phyloP scores from a whole-genome alignment of 139 green algal species.

The Chlorella sp. region DNA sequence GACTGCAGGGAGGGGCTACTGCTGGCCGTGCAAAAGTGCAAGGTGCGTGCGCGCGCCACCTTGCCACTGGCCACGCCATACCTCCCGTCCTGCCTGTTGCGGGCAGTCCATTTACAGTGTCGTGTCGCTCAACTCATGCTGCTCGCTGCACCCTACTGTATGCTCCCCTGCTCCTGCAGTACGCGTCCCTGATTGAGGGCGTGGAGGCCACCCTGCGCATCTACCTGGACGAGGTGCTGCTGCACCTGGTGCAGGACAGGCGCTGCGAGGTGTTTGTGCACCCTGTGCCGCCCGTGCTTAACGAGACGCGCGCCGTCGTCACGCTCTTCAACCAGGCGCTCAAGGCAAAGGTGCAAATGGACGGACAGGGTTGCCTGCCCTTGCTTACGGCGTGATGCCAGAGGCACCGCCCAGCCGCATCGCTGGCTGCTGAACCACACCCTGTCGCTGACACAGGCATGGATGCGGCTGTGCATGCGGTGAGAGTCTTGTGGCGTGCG shows the following conservation, averaged over 20 bases:
- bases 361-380: not conserved
- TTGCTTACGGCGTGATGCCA: not conserved
- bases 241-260: not conserved
- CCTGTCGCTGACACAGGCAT: too few relatives aligned
- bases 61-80: too few relatives aligned
- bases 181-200: not conserved
- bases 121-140: too few relatives aligned
- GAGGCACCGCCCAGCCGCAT: too few relatives aligned
- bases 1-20: slow-evolving; percentile 81
- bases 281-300: slow-evolving; percentile 58
- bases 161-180: too few relatives aligned
- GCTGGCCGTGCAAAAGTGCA: slow-evolving; percentile 69
- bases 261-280: slow-evolving; percentile 56
- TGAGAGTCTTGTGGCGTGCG: too few relatives aligned
- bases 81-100: too few relatives aligned
- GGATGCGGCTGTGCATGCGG: too few relatives aligned
- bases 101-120: too few relatives aligned
- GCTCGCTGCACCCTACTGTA: too few relatives aligned
- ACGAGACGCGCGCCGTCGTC: slow-evolving; percentile 51
- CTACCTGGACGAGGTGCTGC: not conserved
- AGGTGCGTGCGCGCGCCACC: slow-evolving; percentile 42
- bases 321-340: slow-evolving; percentile 38
- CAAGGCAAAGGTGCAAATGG: slow-evolving; percentile 6
- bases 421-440: too few relatives aligned
- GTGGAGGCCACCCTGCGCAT: not conserved